Base-by-base conservation (phyloP, 805 yeast species). In the Candida caryicola region DNA sequence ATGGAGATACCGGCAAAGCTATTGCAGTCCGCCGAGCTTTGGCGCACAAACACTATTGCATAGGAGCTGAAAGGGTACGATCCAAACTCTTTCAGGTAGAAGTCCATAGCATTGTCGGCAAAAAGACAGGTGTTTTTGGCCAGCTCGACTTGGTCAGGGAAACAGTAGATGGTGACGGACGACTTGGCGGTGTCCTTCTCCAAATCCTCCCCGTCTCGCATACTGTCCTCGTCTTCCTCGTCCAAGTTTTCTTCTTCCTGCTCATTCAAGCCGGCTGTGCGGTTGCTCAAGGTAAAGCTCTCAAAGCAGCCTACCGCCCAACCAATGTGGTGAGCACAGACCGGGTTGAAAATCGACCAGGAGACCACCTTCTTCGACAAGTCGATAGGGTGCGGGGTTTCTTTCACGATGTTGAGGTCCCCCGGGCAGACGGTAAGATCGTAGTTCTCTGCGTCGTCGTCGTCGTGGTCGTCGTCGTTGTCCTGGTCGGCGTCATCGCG, bases 261-360 rank as follows among this genome's bases (percentile, higher is more conserved):
- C 12, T 62, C 63, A 5, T 49, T 56, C 4, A 37, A 31, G 3
- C 46, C 50, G 16, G 50, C 55, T 10, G 57, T 65, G 19, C 63
- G 50, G 31, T 72, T 76, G 5, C 79, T 59, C 21, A 88, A 51
- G 0, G 79, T 76, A 2, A 79, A 64, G 37, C 76, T 76, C 29
- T 81, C 81, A 57, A 91, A 93, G 2, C 95, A 82, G 0, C 98
- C 99, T 3, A 89, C 77, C 0, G 95, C 90, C 82, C 95, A 93
- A 0, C 98, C 98, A 15, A 93, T 71, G 59, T 91, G 97, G 49
- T 90, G 97, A 1, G 99, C 87, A 26, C 95, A 82, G 1, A 88
- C 84, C 1, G 98, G 96, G 39, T 82, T 85, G 54, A 81, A 82
- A 6, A 86, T 66, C 12, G 82, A 79, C 70, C 81, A 91, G 15